A percentile compares a stretch with the other conserved stretches of the same genome.
These are phyloP conservation scores for Phlyctochytrium planicorne DNA, from an alignment of 192 early-diverging fungal genomes.

Conservation along the genomic window DNA sequence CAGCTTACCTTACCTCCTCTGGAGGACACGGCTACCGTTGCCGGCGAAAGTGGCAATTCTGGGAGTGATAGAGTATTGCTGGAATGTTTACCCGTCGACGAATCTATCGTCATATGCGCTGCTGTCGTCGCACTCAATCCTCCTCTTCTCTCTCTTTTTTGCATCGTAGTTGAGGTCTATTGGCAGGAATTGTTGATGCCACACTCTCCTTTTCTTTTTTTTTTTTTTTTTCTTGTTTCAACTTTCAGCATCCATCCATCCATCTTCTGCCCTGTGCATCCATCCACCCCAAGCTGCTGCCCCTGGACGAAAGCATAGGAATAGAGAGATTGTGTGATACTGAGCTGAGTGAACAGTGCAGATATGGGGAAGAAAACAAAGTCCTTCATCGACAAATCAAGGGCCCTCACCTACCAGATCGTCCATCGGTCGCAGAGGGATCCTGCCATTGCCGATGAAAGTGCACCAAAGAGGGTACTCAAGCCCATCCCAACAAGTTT, in stretches of 20 bases:
- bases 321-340: no score
- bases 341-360: no score
- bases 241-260: no score
- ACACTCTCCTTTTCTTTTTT: no score
- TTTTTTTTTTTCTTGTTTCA: no score
- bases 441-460: conserved; percentile 80
- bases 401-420: conserved; percentile 82
- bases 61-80: conserved; percentile 66
- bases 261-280: no score
- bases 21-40: conserved; percentile 38
- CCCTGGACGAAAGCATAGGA: no score
- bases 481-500: conserved; percentile 68
- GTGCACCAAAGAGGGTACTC: conserved; percentile 75
- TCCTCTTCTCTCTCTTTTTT: no score
- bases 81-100: conserved; percentile 90
- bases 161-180: no score
- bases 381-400: conserved; percentile 84
- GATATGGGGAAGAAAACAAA: conserved; percentile 1
- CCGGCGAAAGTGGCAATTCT: conserved; percentile 37
- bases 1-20: conserved; percentile 78
- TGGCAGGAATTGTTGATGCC: no score
- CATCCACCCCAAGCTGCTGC: no score
- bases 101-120: conserved; percentile 44
- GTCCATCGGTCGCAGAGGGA: conserved; percentile 96
- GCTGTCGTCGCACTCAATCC: conserved; percentile 30